Conservation (phyloP, 495 filamentous ascomycete genomes). For the Penicillium paxilli region DNA sequence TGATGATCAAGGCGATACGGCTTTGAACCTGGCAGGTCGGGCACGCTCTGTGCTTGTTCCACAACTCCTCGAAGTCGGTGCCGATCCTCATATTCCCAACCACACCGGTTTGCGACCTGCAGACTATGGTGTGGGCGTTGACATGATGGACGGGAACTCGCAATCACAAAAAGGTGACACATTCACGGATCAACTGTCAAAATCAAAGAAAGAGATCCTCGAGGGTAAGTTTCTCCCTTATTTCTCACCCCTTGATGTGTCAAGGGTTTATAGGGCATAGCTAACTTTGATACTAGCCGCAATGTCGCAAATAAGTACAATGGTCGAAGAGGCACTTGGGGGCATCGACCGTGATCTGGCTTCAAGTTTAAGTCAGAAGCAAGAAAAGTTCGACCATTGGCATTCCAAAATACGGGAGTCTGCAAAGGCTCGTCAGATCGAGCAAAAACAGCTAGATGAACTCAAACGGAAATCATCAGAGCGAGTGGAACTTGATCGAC, state of each 20-base stretch:
- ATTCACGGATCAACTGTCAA: constrained; percentile 66
- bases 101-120: constrained; percentile 79
- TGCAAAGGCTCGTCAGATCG: constrained; percentile 73
- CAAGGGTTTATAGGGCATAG: constrained; percentile 2
- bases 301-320: constrained; percentile 50
- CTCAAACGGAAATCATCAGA: constrained; percentile 61
- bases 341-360: constrained; percentile 74
- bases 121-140: constrained; percentile 89
- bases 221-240: constrained; percentile 33
- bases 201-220: constrained; percentile 47
- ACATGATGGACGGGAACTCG: constrained; percentile 48
- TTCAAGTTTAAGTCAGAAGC: constrained; percentile 73
- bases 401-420: constrained; percentile 75
- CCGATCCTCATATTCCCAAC: constrained; percentile 86
- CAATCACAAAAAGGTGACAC: constrained; percentile 52
- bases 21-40: constrained; percentile 87
- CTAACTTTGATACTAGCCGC: constrained; percentile 56
- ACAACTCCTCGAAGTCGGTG: constrained; percentile 89
- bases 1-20: constrained; percentile 91
- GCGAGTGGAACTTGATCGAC: constrained; percentile 58
- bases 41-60: constrained; percentile 92
- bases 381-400: constrained; percentile 74
- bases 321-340: constrained; percentile 54
- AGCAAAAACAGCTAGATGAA: constrained; percentile 66
- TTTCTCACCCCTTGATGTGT: no score